phyloP scores from a whole-genome alignment of 2,329 filamentous ascomycete genomes.

The Fusarium odoratissimum region DNA sequence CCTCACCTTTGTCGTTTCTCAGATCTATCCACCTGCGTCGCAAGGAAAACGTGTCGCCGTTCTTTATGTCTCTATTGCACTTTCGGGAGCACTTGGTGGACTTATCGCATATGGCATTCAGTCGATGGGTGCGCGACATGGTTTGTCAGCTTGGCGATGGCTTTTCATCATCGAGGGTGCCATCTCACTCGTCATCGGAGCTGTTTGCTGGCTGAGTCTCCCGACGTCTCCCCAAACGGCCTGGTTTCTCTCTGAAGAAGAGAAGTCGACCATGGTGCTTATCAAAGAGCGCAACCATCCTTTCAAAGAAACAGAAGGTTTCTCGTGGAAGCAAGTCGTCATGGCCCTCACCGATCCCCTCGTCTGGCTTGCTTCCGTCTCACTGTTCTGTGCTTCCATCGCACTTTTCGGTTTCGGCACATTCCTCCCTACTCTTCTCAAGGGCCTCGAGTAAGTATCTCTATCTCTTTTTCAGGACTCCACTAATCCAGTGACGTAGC shows the following conservation, averaged over 20 bases:
- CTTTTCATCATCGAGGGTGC: slow-evolving; percentile 60
- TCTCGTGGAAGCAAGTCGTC: slow-evolving; percentile 40
- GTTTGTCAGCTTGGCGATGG: slow-evolving; percentile 63
- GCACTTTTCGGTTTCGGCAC: slow-evolving; percentile 51
- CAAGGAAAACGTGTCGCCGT: slow-evolving; percentile 49
- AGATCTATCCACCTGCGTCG: not conserved
- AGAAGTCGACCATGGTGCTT: slow-evolving; percentile 48
- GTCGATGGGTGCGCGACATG: slow-evolving; percentile 57
- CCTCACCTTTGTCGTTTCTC: slow-evolving; percentile 31
- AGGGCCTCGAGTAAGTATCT: slow-evolving; percentile 46
- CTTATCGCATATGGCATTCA: slow-evolving; percentile 49
- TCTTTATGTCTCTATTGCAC: slow-evolving; percentile 47
- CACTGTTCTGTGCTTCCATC: slow-evolving; percentile 28
- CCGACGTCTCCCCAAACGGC: slow-evolving; percentile 58
- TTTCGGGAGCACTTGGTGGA: slow-evolving; percentile 49
- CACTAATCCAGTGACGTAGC: not conserved
- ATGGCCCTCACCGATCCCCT: slow-evolving; percentile 40
- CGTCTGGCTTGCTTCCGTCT: slow-evolving; percentile 49
- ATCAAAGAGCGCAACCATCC: slow-evolving; percentile 33
- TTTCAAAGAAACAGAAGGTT: slow-evolving; percentile 13
- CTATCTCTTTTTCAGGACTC: accelerated
- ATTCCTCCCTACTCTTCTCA: slow-evolving; percentile 52
- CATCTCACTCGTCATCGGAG: slow-evolving; percentile 48
- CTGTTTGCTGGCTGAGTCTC: slow-evolving; percentile 54
- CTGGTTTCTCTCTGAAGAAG: slow-evolving; percentile 56